Percentiles rank a stretch among this genome's conserved stretches.
Evolutionary conservation across 257 asterid species (phyloP).

Genomic region (Penstemon davidsonii): DNA sequence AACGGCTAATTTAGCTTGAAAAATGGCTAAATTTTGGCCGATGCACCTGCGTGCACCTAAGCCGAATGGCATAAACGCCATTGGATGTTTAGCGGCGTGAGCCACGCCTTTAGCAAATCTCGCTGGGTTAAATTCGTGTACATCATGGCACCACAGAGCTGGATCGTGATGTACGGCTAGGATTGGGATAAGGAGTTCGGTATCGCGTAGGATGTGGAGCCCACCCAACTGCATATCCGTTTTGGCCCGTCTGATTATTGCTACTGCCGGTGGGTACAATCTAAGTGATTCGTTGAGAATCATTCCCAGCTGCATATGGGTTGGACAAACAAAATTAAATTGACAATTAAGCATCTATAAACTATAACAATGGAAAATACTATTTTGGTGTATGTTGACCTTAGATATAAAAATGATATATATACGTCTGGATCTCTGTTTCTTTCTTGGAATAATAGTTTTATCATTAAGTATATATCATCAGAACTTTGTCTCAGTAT

Average conservation of each 20-base stretch:
- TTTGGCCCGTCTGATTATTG: slow-evolving; percentile 67
- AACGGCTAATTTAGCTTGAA: slow-evolving; percentile 73
- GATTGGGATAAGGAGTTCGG: slow-evolving; percentile 80
- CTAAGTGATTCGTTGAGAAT: slow-evolving; percentile 75
- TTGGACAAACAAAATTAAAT: slow-evolving; percentile 26
- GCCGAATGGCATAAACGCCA: slow-evolving; percentile 89
- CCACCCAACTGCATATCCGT: slow-evolving; percentile 52
- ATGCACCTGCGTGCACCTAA: slow-evolving; percentile 78
- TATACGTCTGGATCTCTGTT: not conserved
- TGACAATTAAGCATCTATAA: not conserved
- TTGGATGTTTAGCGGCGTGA: slow-evolving; percentile 68
- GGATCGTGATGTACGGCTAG: slow-evolving; percentile 83
- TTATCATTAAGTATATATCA: not conserved
- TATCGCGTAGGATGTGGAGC: slow-evolving; percentile 53
- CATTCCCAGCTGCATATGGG: slow-evolving; percentile 67
- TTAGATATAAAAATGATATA: not conserved
- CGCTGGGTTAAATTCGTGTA: slow-evolving; percentile 73
- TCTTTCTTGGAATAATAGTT: not conserved
- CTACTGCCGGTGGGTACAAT: slow-evolving; percentile 89
- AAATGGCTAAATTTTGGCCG: slow-evolving; percentile 81
- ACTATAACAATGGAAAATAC: not conserved
- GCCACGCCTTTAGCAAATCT: slow-evolving; percentile 71
- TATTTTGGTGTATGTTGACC: slow-evolving; percentile 16
- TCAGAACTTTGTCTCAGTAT: not conserved
- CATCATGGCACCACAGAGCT: slow-evolving; percentile 75